A percentile compares a stretch with the other conserved stretches of the same genome.
phyloP scores from a whole-genome alignment of 2,329 filamentous ascomycete species.

The Ascochyta lentis region DNA sequence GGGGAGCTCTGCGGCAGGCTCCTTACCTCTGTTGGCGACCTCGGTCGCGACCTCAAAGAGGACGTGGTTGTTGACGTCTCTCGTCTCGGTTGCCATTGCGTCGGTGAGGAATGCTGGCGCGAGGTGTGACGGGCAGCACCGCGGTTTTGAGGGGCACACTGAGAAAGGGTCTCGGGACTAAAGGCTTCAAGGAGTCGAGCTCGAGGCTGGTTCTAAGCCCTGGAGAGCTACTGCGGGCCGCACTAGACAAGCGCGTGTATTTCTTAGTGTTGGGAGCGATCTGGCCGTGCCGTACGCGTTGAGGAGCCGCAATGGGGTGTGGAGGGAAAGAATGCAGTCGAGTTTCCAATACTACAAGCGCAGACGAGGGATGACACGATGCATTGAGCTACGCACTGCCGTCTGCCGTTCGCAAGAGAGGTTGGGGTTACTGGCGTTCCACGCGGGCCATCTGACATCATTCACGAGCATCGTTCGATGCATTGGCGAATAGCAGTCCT shows the following conservation, averaged over 20 bases:
- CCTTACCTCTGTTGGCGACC: constrained; percentile 89
- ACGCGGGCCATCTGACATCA: constrained; percentile 15
- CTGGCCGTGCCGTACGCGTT: constrained; percentile 27
- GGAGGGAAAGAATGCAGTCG: constrained; percentile 16
- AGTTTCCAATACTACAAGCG: constrained; percentile 8
- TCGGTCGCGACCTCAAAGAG: constrained; percentile 98
- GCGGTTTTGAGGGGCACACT: constrained; percentile 22
- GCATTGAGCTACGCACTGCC: constrained; percentile 14
- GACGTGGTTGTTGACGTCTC: constrained; percentile 92
- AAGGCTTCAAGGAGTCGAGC: constrained; percentile 5
- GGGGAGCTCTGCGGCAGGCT: constrained; percentile 12
- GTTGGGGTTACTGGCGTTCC: constrained; percentile 10
- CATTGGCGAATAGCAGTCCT: constrained; percentile 12
- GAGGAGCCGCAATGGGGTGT: constrained; percentile 23
- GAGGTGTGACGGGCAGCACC: constrained; percentile 14
- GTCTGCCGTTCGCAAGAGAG: constrained; percentile 11
- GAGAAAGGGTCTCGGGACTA: constrained; percentile 26
- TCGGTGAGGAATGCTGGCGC: constrained; percentile 11
- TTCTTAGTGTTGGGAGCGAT: constrained; percentile 28
- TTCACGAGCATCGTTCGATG: constrained; percentile 6
- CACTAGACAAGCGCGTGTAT: constrained; percentile 39
- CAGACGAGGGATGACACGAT: constrained; percentile 10
- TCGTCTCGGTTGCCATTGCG: constrained; percentile 39
- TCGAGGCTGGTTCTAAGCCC: constrained; percentile 17
- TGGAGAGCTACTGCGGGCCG: constrained; percentile 33